phyloP scores from a whole-genome alignment of 2,329 filamentous ascomycete genomes.

The Aspergillaceae sp. region DNA sequence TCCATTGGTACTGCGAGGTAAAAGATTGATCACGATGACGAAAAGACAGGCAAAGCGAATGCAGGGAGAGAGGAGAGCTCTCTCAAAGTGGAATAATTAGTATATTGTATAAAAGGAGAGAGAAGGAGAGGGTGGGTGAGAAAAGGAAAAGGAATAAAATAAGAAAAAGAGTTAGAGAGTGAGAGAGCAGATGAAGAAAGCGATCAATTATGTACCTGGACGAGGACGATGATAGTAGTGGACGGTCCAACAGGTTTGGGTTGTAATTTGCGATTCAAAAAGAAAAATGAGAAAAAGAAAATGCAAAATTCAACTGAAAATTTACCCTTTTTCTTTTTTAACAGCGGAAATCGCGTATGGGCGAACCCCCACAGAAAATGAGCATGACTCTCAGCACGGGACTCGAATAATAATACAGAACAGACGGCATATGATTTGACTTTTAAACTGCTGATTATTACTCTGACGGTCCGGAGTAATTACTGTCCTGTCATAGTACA shows the following conservation, averaged over 20 bases:
- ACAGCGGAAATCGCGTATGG: background rate
- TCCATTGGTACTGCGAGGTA: slow-evolving; percentile 12
- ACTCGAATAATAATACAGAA: background rate
- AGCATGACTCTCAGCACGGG: too few relatives aligned
- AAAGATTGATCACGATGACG: background rate
- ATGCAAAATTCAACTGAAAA: background rate
- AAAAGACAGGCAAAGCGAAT: background rate
- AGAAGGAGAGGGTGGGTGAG: too few relatives aligned
- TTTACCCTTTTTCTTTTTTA: slow-evolving; percentile 2
- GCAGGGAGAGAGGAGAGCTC: background rate
- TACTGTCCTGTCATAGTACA: too few relatives aligned
- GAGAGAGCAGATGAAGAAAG: background rate
- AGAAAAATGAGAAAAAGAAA: background rate
- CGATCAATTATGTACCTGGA: background rate
- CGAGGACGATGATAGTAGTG: background rate
- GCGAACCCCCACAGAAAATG: too few relatives aligned
- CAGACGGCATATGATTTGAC: too few relatives aligned
- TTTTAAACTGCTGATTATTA: too few relatives aligned
- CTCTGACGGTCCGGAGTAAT: too few relatives aligned
- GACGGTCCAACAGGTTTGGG: background rate
- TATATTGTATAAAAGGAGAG: background rate
- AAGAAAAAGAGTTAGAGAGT: background rate
- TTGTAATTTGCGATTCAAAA: background rate
- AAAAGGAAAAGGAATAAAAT: background rate
- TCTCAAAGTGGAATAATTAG: too few relatives aligned